Evolutionary conservation across 345 rosid species (phyloP).

Genomic region (Gossypium sturtianum): DNA sequence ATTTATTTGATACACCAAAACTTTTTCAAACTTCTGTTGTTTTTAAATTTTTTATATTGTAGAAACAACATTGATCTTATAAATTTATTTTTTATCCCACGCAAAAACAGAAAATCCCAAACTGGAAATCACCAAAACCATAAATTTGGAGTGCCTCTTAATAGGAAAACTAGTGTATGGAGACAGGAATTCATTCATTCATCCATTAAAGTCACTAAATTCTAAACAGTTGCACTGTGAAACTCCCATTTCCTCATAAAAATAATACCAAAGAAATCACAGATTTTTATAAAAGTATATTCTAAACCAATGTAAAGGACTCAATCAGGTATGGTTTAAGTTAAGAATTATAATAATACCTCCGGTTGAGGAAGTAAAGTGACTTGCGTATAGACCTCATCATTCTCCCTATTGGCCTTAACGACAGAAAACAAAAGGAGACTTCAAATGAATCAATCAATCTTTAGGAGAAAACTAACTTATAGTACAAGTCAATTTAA

Average conservation of each 20-base stretch:
- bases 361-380: slow-evolving; percentile 66
- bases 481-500: slow-evolving; percentile 1
- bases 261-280: not conserved
- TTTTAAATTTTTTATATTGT: no score
- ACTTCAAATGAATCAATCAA: not conserved
- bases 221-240: not conserved
- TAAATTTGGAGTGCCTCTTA: not conserved
- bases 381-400: slow-evolving; percentile 92
- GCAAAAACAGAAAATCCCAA: slow-evolving; percentile 10
- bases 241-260: not conserved
- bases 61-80: no score
- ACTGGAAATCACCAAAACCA: slow-evolving; percentile 9
- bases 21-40: no score
- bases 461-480: not conserved
- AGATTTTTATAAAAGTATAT: not conserved
- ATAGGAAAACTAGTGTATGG: not conserved
- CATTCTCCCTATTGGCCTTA: slow-evolving; percentile 88
- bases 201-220: not conserved
- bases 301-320: not conserved
- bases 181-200: not conserved
- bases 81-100: no score
- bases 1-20: no score
- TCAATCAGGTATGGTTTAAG: not conserved
- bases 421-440: slow-evolving; percentile 16
- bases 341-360: slow-evolving; percentile 65